These are phyloP conservation scores for Acanthochlamys bracteata DNA, from an alignment of 106 monocot genomes.

Conservation along the genomic window DNA sequence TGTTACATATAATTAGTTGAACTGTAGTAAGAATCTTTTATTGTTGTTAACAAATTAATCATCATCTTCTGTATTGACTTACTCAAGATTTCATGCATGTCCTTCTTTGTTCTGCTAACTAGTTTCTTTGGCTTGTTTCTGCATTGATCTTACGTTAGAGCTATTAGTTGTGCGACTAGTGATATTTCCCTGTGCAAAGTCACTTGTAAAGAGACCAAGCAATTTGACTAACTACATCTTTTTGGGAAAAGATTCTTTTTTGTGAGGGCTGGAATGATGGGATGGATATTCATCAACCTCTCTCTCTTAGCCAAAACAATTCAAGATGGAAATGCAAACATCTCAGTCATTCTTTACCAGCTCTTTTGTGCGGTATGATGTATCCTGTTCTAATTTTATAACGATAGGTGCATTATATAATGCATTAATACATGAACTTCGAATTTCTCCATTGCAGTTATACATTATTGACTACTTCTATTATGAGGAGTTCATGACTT, in stretches of 20 bases:
- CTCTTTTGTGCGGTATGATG: conserved; percentile 71
- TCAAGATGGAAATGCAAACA: conserved; percentile 48
- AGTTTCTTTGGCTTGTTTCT: too few relatives aligned
- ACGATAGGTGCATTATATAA: neutral
- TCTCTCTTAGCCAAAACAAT: conserved; percentile 68
- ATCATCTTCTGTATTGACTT: too few relatives aligned
- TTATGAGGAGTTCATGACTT: conserved; percentile 96
- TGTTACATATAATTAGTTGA: too few relatives aligned
- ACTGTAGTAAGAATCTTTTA: too few relatives aligned
- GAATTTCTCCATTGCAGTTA: conserved; percentile 29
- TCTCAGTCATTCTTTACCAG: conserved; percentile 84
- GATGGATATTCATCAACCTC: conserved; percentile 94
- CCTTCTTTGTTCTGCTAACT: too few relatives aligned
- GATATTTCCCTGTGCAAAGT: too few relatives aligned
- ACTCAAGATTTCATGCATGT: too few relatives aligned
- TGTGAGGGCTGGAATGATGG: conserved; percentile 98
- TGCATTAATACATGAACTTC: conserved; percentile 9
- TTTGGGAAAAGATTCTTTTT: conserved; percentile 74
- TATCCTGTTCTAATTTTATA: conserved; percentile 2
- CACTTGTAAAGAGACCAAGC: too few relatives aligned
- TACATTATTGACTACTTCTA: conserved; percentile 86
- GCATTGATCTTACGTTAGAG: too few relatives aligned
- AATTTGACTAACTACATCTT: neutral
- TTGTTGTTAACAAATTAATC: too few relatives aligned
- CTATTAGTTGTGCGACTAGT: too few relatives aligned